phyloP scores from a whole-genome alignment of 148 eudicot genomes.

The Vaccinium macrocarpon region DNA sequence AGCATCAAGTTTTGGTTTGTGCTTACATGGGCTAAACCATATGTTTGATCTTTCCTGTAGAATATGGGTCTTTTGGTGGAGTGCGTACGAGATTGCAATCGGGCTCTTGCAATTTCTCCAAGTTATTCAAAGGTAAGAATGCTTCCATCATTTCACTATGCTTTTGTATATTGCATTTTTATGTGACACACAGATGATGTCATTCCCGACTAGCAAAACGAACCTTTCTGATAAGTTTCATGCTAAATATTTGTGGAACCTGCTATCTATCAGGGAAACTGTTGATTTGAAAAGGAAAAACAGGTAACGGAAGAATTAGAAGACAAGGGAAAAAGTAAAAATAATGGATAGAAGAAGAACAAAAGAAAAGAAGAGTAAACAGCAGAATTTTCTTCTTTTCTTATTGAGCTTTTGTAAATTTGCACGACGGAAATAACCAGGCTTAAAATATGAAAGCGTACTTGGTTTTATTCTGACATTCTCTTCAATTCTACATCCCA shows the following conservation, averaged over 20 bases:
- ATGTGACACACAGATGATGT: background rate
- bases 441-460: background rate
- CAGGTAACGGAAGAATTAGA: too few relatives aligned
- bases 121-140: slow-evolving; percentile 68
- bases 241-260: slow-evolving; percentile 1
- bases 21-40: slow-evolving; percentile 6
- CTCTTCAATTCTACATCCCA: background rate
- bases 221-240: background rate
- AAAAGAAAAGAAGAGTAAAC: background rate
- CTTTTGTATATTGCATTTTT: slow-evolving; percentile 13
- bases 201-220: background rate
- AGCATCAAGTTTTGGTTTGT: background rate
- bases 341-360: background rate
- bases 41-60: slow-evolving; percentile 37
- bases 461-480: slow-evolving; percentile 4
- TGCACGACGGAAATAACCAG: background rate
- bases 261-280: background rate
- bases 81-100: slow-evolving; percentile 75
- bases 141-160: slow-evolving; percentile 12
- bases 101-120: slow-evolving; percentile 60
- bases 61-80: slow-evolving; percentile 66
- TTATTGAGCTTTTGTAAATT: slow-evolving; percentile 7
- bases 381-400: background rate
- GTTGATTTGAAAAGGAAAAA: background rate
- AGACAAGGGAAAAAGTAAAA: background rate